phyloP scores from a whole-genome alignment of 768 basidiomycete species.

The Russula sp. region DNA sequence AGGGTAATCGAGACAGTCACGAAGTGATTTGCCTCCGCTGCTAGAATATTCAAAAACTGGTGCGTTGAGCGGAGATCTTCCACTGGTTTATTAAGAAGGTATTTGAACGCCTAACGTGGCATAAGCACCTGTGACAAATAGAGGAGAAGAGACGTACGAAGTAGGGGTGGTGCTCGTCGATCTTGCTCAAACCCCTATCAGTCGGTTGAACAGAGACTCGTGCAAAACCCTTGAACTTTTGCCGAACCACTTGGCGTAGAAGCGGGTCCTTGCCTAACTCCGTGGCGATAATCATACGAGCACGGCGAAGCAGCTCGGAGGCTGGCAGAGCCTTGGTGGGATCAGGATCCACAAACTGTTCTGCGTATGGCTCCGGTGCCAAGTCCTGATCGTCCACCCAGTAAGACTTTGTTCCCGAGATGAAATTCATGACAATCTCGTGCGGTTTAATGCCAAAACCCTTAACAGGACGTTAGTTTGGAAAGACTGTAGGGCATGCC shows the following conservation, averaged over 20 bases:
- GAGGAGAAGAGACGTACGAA: constrained; percentile 42
- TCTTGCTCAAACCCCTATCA: constrained; percentile 73
- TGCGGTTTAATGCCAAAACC: constrained; percentile 79
- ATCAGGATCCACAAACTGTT: constrained; percentile 75
- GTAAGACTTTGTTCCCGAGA: constrained; percentile 49
- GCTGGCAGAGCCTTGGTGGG: constrained; percentile 47
- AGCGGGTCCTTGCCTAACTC: constrained; percentile 93
- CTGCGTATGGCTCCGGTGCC: constrained; percentile 73
- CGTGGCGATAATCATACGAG: constrained; percentile 77
- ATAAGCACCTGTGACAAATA: neutral
- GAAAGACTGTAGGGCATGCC: constrained; percentile 1
- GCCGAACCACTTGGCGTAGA: constrained; percentile 69
- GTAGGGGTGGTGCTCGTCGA: constrained; percentile 65
- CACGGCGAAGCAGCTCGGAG: constrained; percentile 63
- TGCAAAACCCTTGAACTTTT: constrained; percentile 66
- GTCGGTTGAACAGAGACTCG: constrained; percentile 78
- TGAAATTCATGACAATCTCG: constrained; percentile 80
- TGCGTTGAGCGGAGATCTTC: constrained; percentile 57
- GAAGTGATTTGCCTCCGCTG: constrained; percentile 84
- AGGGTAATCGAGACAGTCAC: constrained; percentile 69
- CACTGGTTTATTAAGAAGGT: constrained; percentile 73
- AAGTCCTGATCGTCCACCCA: constrained; percentile 78
- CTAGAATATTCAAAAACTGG: constrained; percentile 86
- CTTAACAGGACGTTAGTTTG: constrained; percentile 33
- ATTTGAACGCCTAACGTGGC: constrained; percentile 80